Evolutionary conservation across 345 rosid genomes (phyloP).

Genomic region (Lepidium aucheri): DNA sequence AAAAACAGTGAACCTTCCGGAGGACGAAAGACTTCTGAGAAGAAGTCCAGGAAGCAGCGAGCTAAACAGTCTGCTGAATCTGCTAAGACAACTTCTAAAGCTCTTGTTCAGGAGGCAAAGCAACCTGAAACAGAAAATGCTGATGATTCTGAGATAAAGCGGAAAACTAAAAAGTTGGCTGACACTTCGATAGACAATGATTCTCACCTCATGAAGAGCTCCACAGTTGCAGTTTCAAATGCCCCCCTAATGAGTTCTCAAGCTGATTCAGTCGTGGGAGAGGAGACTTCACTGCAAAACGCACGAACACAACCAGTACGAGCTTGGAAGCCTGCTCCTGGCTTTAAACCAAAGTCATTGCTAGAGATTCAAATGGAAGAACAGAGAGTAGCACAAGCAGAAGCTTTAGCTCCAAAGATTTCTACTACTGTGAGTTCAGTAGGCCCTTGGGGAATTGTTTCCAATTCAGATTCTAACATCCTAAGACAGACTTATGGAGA

Average conservation of each 20-base stretch:
- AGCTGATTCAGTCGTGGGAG: conserved; percentile 29
- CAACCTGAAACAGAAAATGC: conserved; percentile 37
- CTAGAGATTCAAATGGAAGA: conserved; percentile 98
- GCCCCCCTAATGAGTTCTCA: conserved; percentile 14
- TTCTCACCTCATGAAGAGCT: conserved; percentile 26
- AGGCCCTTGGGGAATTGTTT: conserved; percentile 71
- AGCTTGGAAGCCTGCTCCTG: conserved; percentile 98
- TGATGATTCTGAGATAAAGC: conserved; percentile 26
- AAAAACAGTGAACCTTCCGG: conserved; percentile 50
- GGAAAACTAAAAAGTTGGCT: conserved; percentile 25
- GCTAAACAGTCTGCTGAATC: conserved; percentile 50
- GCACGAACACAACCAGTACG: conserved; percentile 36
- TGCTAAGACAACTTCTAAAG: conserved; percentile 39
- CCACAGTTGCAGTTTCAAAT: conserved; percentile 15
- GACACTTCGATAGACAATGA: conserved; percentile 30
- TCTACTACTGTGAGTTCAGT: conserved; percentile 32
- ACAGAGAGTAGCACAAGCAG: conserved; percentile 56
- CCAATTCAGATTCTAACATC: conserved; percentile 44
- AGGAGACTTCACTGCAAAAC: conserved; percentile 35
- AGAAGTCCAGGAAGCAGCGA: conserved; percentile 82
- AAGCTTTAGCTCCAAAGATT: conserved; percentile 49
- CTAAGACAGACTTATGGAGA: conserved; percentile 40
- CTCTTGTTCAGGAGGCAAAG: conserved; percentile 37
- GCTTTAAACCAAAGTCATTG: conserved; percentile 85
- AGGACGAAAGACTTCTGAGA: conserved; percentile 57